phyloP scores from a whole-genome alignment of 202 grass and related monocot genomes.

The Zoysia matrella region DNA sequence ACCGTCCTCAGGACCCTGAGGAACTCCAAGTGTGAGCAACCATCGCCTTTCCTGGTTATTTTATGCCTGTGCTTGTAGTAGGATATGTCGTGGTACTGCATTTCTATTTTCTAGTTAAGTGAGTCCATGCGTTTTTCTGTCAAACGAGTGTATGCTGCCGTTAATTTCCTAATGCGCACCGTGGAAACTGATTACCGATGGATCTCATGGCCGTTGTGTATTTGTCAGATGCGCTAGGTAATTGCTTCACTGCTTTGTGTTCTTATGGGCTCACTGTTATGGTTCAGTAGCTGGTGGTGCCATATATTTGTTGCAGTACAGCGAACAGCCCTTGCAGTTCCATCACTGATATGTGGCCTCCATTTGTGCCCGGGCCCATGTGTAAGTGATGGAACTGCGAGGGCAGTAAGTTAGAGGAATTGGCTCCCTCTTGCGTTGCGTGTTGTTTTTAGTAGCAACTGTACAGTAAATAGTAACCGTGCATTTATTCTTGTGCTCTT shows the following conservation, averaged over 20 bases:
- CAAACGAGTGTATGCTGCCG: not conserved
- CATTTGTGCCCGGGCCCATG: no score
- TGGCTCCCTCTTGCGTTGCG: no score
- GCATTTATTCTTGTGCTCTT: no score
- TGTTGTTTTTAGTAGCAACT: no score
- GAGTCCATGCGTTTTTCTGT: not conserved
- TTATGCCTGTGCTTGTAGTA: not conserved
- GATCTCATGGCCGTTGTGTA: constrained; percentile 50
- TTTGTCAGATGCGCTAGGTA: constrained; percentile 45
- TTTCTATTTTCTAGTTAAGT: not conserved
- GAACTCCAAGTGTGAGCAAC: constrained; percentile 50
- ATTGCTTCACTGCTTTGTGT: not conserved
- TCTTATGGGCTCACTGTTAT: not conserved
- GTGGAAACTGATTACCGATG: constrained; percentile 59
- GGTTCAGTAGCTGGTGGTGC: constrained; percentile 16
- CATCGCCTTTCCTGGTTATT: not conserved
- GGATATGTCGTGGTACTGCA: not conserved
- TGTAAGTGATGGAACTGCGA: no score
- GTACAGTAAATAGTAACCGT: not conserved
- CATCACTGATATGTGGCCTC: no score
- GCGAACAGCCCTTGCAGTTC: no score
- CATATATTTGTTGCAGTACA: not conserved
- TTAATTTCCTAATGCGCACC: not conserved
- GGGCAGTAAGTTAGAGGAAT: no score
- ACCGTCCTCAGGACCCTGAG: constrained; percentile 58